These are phyloP conservation scores for Macrolepiota albuminosa DNA, from an alignment of 768 basidiomycete genomes.

Conservation along the genomic window DNA sequence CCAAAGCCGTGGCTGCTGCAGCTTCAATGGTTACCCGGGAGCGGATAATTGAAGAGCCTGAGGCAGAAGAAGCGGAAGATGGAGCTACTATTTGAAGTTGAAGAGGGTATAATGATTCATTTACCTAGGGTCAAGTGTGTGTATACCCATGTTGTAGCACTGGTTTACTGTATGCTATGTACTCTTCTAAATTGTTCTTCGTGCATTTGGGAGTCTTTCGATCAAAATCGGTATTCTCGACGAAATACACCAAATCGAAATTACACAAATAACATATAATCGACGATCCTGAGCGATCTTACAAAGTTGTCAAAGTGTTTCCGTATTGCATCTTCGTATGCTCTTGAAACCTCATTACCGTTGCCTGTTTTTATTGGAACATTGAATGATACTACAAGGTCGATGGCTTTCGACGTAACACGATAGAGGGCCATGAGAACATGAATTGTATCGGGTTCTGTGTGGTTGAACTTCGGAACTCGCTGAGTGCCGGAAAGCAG, in stretches of 20 bases:
- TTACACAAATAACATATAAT: conserved; percentile 70
- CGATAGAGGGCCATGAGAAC: conserved; percentile 83
- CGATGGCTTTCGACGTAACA: conserved; percentile 61
- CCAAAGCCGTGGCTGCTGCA: conserved; percentile 49
- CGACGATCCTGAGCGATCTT: conserved; percentile 56
- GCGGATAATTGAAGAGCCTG: conserved; percentile 72
- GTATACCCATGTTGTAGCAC: conserved; percentile 8
- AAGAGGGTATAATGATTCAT: background rate
- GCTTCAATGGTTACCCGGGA: conserved; percentile 48
- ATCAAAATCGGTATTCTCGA: background rate
- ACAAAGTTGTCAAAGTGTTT: conserved; percentile 52
- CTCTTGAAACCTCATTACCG: conserved; percentile 37
- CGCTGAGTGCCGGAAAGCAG: conserved; percentile 65
- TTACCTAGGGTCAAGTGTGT: background rate
- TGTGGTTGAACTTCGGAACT: conserved; percentile 73
- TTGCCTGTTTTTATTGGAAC: conserved; percentile 54
- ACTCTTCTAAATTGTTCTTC: background rate
- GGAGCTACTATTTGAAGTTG: conserved; percentile 20
- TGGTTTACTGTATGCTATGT: background rate
- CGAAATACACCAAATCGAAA: background rate
- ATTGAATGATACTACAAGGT: conserved; percentile 84
- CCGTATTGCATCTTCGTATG: conserved; percentile 30
- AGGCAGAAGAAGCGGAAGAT: conserved; percentile 46
- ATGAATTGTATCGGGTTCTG: conserved; percentile 58
- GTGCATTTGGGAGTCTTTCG: background rate